phyloP scores from a whole-genome alignment of 2,329 filamentous ascomycete species.

The Bipolaris oryzae region DNA sequence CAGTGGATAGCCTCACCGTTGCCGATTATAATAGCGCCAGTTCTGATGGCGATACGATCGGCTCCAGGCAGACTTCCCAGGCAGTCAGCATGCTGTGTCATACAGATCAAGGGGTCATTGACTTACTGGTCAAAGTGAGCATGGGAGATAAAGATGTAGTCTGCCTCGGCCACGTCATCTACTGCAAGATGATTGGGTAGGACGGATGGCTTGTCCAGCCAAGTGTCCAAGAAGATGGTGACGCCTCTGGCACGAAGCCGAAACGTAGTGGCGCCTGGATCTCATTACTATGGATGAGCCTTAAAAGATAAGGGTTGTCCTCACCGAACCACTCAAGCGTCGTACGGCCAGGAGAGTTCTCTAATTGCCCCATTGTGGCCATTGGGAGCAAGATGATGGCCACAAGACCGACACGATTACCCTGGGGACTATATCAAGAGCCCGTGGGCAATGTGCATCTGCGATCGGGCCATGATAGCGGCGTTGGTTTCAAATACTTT shows the following conservation, averaged over 20 bases:
- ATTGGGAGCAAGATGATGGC: too few relatives aligned
- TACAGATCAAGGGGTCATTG: not conserved
- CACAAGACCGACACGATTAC: too few relatives aligned
- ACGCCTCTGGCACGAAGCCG: slow-evolving; percentile 1
- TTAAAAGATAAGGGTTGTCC: too few relatives aligned
- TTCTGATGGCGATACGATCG: slow-evolving; percentile 9
- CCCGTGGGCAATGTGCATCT: too few relatives aligned
- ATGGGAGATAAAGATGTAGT: slow-evolving; percentile 16
- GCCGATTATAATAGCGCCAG: slow-evolving; percentile 11
- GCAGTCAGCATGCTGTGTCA: not conserved
- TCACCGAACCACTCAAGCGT: too few relatives aligned
- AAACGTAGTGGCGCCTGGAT: slow-evolving; percentile 9
- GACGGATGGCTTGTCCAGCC: slow-evolving; percentile 7
- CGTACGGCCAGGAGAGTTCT: too few relatives aligned
- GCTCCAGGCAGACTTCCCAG: slow-evolving; percentile 10
- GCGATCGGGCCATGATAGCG: too few relatives aligned
- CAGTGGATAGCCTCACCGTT: slow-evolving; percentile 10
- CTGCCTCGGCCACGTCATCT: slow-evolving; percentile 7
- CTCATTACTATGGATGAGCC: too few relatives aligned
- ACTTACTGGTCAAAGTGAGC: slow-evolving; percentile 13
- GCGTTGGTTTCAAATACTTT: too few relatives aligned
- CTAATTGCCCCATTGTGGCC: too few relatives aligned
- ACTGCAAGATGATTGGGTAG: slow-evolving; percentile 2
- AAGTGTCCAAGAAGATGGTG: slow-evolving; percentile 13
- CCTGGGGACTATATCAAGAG: too few relatives aligned